These are phyloP conservation scores for Clonostachys chloroleuca DNA, from an alignment of 2,329 filamentous ascomycete genomes.

Conservation along the genomic window DNA sequence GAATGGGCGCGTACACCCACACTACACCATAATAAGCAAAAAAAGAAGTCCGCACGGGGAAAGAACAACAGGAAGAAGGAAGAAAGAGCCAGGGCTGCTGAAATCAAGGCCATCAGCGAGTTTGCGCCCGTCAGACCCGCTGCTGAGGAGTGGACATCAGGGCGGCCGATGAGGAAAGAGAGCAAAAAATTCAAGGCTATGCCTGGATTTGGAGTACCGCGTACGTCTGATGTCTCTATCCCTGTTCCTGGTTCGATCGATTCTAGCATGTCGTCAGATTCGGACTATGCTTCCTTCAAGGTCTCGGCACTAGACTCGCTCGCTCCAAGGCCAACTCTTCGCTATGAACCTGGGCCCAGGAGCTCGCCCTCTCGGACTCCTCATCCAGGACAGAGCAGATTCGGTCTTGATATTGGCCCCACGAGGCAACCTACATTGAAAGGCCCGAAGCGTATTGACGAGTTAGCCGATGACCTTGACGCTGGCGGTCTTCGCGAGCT, in stretches of 20 bases:
- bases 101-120: slow-evolving; percentile 81
- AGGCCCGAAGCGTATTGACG: slow-evolving; percentile 58
- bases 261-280: slow-evolving; percentile 71
- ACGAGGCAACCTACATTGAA: slow-evolving; percentile 31
- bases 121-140: slow-evolving; percentile 61
- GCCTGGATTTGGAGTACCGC: slow-evolving; percentile 28
- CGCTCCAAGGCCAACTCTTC: slow-evolving; percentile 78
- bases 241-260: slow-evolving; percentile 70
- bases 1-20: slow-evolving; percentile 36
- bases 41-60: slow-evolving; percentile 56
- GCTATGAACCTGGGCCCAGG: slow-evolving; percentile 64
- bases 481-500: slow-evolving; percentile 80
- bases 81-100: slow-evolving; percentile 76
- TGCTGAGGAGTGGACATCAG: slow-evolving; percentile 53
- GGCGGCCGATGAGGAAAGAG: slow-evolving; percentile 57
- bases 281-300: slow-evolving; percentile 70
- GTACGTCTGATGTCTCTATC: slow-evolving; percentile 69
- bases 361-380: slow-evolving; percentile 41
- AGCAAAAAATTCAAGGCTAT: slow-evolving; percentile 61
- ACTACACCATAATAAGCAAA: slow-evolving; percentile 56
- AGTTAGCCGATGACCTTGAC: slow-evolving; percentile 81
- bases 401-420: no score
- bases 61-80: slow-evolving; percentile 74
- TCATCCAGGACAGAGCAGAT: no score
- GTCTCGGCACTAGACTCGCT: slow-evolving; percentile 78